Evolutionary conservation across 139 green algal genomes (phyloP), one percentile per base, ranked within the genome.

Genomic region (Tetraselmis striata): DNA sequence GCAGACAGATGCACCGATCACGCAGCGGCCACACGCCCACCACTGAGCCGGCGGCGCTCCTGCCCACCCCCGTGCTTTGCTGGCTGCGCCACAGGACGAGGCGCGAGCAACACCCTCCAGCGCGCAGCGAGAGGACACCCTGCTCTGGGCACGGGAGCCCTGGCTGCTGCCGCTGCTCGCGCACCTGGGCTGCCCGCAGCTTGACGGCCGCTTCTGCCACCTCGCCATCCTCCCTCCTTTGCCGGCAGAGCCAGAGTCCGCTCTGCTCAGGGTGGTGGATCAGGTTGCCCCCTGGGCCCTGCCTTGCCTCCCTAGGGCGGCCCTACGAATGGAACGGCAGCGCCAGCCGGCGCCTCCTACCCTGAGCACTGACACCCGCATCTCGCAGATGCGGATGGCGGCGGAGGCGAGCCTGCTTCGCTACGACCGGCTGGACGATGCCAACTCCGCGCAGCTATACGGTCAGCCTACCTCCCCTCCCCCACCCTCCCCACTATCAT

Each of bases 111-210:
- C n/a, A n/a, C n/a, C n/a, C n/a, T n/a, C n/a, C n/a, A n/a, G n/a
- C 45, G 45, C 45, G 45, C 11, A 67, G 45, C 45, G 45, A 67
- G 11, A 18, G 45, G 45, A 67, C 31, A 45, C 31, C 86, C 0
- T 91, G 86, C 87, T 67, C 18, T 67, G 45, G 45, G 11, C 11
- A 18, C 45, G 18, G 18, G 45, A 67, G 45, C 24, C 29, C 11
- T 87, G 84, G 86, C 83, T 93, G 2, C 31, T 87, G 5, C 85
- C 85, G 0, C 80, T 87, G 1, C 80, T 90, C 45, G 23, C 76
- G 18, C 23, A 59, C 29, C 80, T 86, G 26, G 84, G 83, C 32
- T 31, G 82, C 27, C 90, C 90, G 0, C 28, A 92, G 11, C 81
- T 93, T 25, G 87, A 93, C 79, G 82, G 84, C 23, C 77, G 79